Base-by-base conservation (phyloP, 768 basidiomycete species). In the Mycena haematopus region DNA sequence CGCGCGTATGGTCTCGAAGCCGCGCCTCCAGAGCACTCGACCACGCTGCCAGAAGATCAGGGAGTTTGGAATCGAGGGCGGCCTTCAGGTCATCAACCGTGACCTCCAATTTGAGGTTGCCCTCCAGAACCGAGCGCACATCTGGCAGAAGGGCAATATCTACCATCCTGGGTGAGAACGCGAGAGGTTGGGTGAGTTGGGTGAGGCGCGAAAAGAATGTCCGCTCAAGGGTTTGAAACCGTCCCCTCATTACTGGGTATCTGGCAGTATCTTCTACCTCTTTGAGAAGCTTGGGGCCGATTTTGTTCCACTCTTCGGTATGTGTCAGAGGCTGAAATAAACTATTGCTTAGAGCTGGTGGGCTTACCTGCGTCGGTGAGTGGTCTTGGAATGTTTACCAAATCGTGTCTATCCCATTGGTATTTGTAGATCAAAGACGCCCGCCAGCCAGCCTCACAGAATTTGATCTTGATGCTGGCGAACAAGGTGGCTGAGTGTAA, bases 371-470 rank as follows among this genome's bases (percentile, higher is more conserved):
- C 35, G 44, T 62, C 55, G 15, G 19, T 56, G 38, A 57, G 61
- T 1, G 24, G 49, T 35, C 25, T 22, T 14, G 33, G 33, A 14
- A 15, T 52, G 10, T 24, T 9, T 1, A 52, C 50, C 22, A 45
- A 22, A 27, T 50, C 27, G 33, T 52, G 8, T 15, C 15, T 3
- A 11, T 15, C 1, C 54, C 35, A 52, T 13, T 44, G 7, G 2
- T 2, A 4, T 13, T 33, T 6, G 4, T 9, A 1, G 4, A 36
- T 33, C 4, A 27, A 35, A 14, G 44, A 59, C 14, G 17, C 0
- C 19, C 27, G 51, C 58, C 58, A 60, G 15, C 61, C 61, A 25
- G 61, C 61, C 29, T 62, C 42, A 19, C n/a, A 47, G 22, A 62
- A 45, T 46, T 62, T 62, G 15, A 22, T 21, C 42, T n/a, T 3